A percentile compares a stretch with the other conserved stretches of the same genome.
Conservation (phyloP, 2,329 filamentous ascomycete species). For the Aspergillus terreus region DNA sequence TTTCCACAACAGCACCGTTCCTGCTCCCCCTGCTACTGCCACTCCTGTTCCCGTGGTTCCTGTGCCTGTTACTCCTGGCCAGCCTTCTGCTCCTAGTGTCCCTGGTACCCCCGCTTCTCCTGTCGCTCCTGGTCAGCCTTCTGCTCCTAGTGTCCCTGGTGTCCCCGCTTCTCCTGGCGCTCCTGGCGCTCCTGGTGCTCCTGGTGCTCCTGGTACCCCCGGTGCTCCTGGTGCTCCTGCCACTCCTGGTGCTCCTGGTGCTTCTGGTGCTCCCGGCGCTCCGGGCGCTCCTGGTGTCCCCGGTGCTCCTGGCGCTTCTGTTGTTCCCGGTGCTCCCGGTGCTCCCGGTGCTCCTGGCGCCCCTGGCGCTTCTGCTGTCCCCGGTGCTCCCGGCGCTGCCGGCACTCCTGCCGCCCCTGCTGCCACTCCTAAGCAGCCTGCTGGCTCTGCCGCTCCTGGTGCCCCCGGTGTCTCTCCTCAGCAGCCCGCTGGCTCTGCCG, state of each 20-base stretch:
- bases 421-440: no score
- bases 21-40: slow-evolving; percentile 8
- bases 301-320: slow-evolving; percentile 4
- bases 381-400: background rate
- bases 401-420: no score
- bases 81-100: slow-evolving; percentile 2
- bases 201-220: slow-evolving; percentile 3
- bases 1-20: slow-evolving; percentile 16
- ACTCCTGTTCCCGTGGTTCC: background rate
- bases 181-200: background rate
- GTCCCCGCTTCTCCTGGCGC: background rate
- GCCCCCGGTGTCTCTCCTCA: no score
- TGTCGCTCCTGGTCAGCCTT: background rate
- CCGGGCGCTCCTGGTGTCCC: slow-evolving; percentile 7
- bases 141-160: slow-evolving; percentile 2
- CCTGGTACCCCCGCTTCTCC: slow-evolving; percentile 5
- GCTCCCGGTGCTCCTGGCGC: slow-evolving; percentile 6
- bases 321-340: slow-evolving; percentile 2
- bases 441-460: no score
- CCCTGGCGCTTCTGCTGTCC: slow-evolving; percentile 5
- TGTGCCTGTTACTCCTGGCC: background rate
- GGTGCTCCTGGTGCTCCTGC: slow-evolving; percentile 5
- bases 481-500: background rate
- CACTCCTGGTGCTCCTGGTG: slow-evolving; percentile 5
- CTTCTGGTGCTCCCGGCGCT: slow-evolving; percentile 7